A percentile compares a stretch with the other conserved stretches of the same genome.
phyloP scores from a whole-genome alignment of 768 basidiomycete genomes.

The Sporobolomyces roseus region DNA sequence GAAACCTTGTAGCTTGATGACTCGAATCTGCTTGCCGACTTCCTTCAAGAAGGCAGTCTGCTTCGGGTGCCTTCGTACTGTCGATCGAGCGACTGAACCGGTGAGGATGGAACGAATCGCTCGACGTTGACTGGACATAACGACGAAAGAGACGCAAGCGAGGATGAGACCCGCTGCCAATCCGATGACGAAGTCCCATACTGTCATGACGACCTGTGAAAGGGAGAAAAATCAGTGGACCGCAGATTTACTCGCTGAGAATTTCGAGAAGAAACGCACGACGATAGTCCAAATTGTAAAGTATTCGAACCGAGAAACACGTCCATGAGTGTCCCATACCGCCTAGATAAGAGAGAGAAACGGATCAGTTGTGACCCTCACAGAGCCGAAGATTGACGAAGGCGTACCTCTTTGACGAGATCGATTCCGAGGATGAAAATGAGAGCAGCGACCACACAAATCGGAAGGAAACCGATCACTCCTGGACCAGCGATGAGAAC shows the following conservation, averaged over 20 bases:
- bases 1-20: conserved; percentile 84
- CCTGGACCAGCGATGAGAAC: conserved; percentile 78
- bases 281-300: conserved; percentile 52
- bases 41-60: conserved; percentile 73
- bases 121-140: conserved; percentile 79
- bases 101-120: conserved; percentile 74
- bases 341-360: conserved; percentile 52
- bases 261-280: too few species aligned
- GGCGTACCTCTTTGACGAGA: conserved; percentile 74
- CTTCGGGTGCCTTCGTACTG: conserved; percentile 71
- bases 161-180: conserved; percentile 87
- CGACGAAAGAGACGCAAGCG: conserved; percentile 96
- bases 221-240: too few species aligned
- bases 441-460: conserved; percentile 51
- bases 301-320: conserved; percentile 67
- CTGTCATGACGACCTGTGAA: conserved; percentile 89
- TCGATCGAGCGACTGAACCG: conserved; percentile 79
- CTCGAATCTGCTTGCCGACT: conserved; percentile 83
- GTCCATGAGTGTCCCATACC: conserved; percentile 87
- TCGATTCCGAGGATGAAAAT: conserved; percentile 94
- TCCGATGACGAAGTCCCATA: conserved; percentile 89
- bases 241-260: too few species aligned
- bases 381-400: neutral
- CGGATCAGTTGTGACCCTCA: neutral
- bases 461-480: conserved; percentile 77